Base-by-base conservation (phyloP, 345 rosid species). In the Toxicodendron radicans region DNA sequence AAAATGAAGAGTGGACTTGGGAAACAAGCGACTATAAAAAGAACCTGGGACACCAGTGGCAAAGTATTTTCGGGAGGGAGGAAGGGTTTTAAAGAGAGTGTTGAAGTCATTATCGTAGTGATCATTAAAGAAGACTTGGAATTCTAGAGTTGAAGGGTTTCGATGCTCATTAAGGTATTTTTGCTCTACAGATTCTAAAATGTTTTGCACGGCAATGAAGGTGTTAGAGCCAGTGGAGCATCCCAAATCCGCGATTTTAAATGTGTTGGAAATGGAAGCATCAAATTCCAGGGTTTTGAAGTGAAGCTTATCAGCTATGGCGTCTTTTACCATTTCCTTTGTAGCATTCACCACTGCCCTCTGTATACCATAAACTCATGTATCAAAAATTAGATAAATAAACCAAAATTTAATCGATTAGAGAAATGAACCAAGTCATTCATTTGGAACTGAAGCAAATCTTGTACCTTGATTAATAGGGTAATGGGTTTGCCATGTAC, bases 181-280 rank as follows among this genome's bases (percentile, higher is more conserved):
- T 41, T 48, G n/a, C 58, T 78, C 82, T 53, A 84, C 82, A 18
- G 79, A 81, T 57, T 85, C 79, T 2, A 87, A 66, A 51, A 91
- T 76, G 76, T 81, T 81, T 49, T 84, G 81, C 49, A 91, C 79
- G 0, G 83, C 82, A 0, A 45, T 10, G 56, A 89, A 85, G 2
- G 95, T 85, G 83, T 89, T 87, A 0, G 95, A 89, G 20, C 95
- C 93, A 5, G 80, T 70, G 1, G 93, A 85, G 63, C 86, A 86
- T 17, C 91, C 93, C 38, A 84, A 73, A 72, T 91, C 95, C 0
- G 85, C 91, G 23, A 91, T 76, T 5, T n/a, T 67, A 65, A 87
- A 46, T 2, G 65, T 52, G 35, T 66, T 76, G 38, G 72, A 74
- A 71, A 65, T 76, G 38, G 72, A 74, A 71, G 68, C 3, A 2